A percentile compares a stretch with the other conserved stretches of the same genome.
phyloP scores from a whole-genome alignment of 768 basidiomycete species.

The Psilocybe sp. region DNA sequence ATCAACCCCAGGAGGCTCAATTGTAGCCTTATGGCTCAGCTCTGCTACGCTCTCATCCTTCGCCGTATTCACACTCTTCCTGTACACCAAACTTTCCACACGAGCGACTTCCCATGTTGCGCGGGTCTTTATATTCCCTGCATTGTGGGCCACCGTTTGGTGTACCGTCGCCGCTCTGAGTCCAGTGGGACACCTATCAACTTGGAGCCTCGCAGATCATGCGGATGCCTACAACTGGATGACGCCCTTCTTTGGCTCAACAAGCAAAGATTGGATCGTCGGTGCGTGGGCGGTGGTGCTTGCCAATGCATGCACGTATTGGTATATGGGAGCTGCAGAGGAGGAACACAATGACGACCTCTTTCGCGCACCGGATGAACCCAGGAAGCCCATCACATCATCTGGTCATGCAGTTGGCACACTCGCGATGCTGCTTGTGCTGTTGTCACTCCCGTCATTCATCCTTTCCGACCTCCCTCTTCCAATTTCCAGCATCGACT shows the following conservation, averaged over 20 bases:
- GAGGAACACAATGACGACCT: constrained; percentile 7
- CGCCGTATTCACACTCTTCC: constrained; percentile 35
- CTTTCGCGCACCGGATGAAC: neutral
- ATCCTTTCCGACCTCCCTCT: constrained; percentile 37
- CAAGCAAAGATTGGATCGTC: constrained; percentile 67
- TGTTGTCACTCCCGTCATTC: constrained; percentile 55
- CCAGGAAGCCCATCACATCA: constrained; percentile 7
- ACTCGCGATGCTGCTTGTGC: constrained; percentile 33
- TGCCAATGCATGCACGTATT: constrained; percentile 49
- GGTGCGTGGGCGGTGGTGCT: constrained; percentile 75
- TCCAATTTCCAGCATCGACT: constrained; percentile 28
- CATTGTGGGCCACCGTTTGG: constrained; percentile 69
- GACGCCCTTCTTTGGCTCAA: constrained; percentile 52
- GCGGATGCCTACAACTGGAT: constrained; percentile 63
- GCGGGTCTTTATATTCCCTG: constrained; percentile 60
- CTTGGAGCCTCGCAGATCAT: constrained; percentile 64
- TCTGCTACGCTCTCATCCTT: constrained; percentile 43
- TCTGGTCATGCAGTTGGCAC: constrained; percentile 12
- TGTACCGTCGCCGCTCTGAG: constrained; percentile 47
- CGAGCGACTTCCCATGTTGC: constrained; percentile 34
- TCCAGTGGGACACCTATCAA: constrained; percentile 67
- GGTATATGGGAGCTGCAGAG: constrained; percentile 49
- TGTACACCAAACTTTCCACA: constrained; percentile 33
- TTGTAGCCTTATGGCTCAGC: constrained; percentile 41
- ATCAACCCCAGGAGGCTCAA: constrained; percentile 46